Percentiles rank a stretch among this genome's conserved stretches.
Evolutionary conservation across 306 rosid genomes (phyloP).

Genomic region (Ormosia semicastrata): DNA sequence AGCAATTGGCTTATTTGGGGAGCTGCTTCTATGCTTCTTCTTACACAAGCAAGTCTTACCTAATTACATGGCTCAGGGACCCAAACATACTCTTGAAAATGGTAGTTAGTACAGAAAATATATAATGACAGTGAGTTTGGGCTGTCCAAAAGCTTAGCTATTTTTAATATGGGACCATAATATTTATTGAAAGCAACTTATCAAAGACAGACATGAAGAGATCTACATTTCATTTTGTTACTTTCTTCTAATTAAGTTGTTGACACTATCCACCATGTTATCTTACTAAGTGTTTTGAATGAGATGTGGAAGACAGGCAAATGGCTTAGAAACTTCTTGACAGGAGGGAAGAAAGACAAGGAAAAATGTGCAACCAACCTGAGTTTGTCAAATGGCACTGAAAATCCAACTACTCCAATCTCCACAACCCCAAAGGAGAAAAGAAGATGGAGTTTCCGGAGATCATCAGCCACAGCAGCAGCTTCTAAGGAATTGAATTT

Average conservation of each 20-base stretch:
- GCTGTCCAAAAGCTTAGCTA: constrained; percentile 29
- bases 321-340: constrained; percentile 75
- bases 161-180: constrained; percentile 36
- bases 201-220: constrained; percentile 36
- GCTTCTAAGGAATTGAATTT: constrained; percentile 47
- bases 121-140: constrained; percentile 17
- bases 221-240: constrained; percentile 37
- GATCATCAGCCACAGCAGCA: constrained; percentile 62
- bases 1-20: constrained; percentile 21
- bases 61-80: constrained; percentile 27
- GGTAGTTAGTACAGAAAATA: constrained; percentile 15
- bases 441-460: constrained; percentile 88
- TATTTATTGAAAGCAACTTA: constrained; percentile 36
- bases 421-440: constrained; percentile 70
- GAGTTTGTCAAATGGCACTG: constrained; percentile 31
- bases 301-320: constrained; percentile 80
- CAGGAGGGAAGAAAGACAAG: constrained; percentile 75
- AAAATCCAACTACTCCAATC: constrained; percentile 55
- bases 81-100: constrained; percentile 21
- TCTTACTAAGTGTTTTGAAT: constrained; percentile 35
- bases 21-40: constrained; percentile 27
- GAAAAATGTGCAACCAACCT: constrained; percentile 32
- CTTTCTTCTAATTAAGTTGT: constrained; percentile 34
- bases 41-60: background rate
- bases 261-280: constrained; percentile 21